phyloP scores from a whole-genome alignment of 352 stramenopile species.

The Globisporangium recalcitrans region DNA sequence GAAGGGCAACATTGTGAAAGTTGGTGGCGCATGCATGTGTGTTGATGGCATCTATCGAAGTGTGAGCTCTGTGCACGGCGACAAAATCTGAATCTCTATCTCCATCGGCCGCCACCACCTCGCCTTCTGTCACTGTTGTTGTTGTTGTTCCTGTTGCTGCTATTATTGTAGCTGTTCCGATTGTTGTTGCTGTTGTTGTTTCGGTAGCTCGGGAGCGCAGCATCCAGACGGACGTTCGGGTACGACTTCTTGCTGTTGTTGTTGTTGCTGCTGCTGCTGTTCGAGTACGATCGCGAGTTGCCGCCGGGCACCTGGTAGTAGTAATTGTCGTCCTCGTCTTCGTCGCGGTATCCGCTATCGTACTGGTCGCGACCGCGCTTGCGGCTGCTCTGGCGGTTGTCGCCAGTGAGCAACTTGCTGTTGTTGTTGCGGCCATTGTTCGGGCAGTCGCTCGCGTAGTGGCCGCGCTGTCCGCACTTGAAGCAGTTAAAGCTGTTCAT shows the following conservation, averaged over 20 bases:
- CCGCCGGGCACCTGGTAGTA: slow-evolving; percentile 30
- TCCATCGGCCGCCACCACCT: slow-evolving; percentile 13
- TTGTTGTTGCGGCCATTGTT: slow-evolving; percentile 13
- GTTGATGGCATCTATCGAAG: background rate
- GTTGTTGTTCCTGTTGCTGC: slow-evolving; percentile 5
- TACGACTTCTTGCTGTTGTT: slow-evolving; percentile 10
- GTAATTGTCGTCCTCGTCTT: slow-evolving; percentile 28
- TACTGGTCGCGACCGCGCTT: slow-evolving; percentile 52
- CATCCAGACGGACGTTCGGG: slow-evolving; percentile 15
- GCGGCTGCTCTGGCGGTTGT: slow-evolving; percentile 28
- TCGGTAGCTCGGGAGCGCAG: slow-evolving; percentile 16
- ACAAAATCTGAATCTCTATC: slow-evolving; percentile 12
- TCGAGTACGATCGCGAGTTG: slow-evolving; percentile 10
- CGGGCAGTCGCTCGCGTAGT: slow-evolving; percentile 48
- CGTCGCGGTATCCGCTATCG: slow-evolving; percentile 31
- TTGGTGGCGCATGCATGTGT: background rate
- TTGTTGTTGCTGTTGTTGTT: slow-evolving; percentile 10
- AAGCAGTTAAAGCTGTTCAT: slow-evolving; percentile 41
- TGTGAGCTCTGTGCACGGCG: background rate
- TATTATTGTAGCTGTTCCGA: slow-evolving; percentile 13
- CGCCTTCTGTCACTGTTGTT: slow-evolving; percentile 15
- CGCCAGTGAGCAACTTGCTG: slow-evolving; percentile 8
- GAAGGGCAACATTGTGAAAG: background rate
- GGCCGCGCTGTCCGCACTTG: slow-evolving; percentile 39
- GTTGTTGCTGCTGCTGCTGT: background rate